Conservation (phyloP, 805 yeast species). For the Cyberlindnera maritima region DNA sequence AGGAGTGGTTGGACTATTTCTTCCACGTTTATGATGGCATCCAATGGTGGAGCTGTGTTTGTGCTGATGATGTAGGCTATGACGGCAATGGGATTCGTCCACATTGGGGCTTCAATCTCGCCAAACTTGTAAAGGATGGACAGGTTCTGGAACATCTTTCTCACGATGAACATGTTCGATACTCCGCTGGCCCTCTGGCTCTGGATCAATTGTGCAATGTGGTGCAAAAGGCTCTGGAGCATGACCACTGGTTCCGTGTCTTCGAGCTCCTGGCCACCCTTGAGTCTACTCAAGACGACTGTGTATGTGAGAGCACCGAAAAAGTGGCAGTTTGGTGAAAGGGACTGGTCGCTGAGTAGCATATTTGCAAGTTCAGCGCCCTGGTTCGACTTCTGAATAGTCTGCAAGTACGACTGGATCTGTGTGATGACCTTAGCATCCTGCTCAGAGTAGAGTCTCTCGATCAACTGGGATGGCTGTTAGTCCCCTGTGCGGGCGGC, state of each 20-base stretch:
- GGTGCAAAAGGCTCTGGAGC: constrained; percentile 16
- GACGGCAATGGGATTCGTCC: constrained; percentile 40
- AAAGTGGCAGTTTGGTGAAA: constrained; percentile 53
- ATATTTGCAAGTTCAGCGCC: constrained; percentile 59
- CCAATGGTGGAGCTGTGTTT: constrained; percentile 9
- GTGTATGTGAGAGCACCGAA: constrained; percentile 82
- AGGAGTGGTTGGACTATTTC: constrained; percentile 10
- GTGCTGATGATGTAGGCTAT: constrained; percentile 21
- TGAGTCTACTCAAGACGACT: constrained; percentile 46
- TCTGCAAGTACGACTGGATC: constrained; percentile 56
- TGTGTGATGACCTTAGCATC: constrained; percentile 35
- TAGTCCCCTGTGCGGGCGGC: not conserved
- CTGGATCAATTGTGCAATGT: constrained; percentile 11
- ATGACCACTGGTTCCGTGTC: constrained; percentile 16
- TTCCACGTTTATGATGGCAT: constrained; percentile 9
- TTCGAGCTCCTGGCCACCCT: constrained; percentile 11
- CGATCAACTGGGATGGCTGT: constrained; percentile 19
- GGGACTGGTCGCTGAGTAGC: constrained; percentile 38
- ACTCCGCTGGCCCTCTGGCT: constrained; percentile 11
- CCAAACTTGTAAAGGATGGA: constrained; percentile 40
- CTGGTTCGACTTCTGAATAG: constrained; percentile 50
- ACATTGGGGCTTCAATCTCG: constrained; percentile 32
- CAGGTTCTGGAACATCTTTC: constrained; percentile 56
- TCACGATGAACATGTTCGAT: constrained; percentile 42
- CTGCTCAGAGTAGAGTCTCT: constrained; percentile 21